Evolutionary conservation across 2,329 filamentous ascomycete species (phyloP).

Genomic region (Diaporthe citriasiana): DNA sequence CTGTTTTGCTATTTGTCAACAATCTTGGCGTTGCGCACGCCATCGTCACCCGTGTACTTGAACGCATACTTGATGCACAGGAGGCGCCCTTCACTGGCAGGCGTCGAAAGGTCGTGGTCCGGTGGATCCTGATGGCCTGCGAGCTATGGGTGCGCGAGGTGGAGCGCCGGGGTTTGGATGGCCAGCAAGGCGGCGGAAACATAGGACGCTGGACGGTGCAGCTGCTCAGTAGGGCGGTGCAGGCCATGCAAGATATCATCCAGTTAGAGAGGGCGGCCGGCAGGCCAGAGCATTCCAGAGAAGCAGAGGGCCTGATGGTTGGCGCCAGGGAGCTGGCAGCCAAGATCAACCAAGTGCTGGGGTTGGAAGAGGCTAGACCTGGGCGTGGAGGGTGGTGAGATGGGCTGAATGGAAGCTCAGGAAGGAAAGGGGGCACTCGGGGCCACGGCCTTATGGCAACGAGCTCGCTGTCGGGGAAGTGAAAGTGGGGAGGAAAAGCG

Average conservation of each 20-base stretch:
- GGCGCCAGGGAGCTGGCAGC: constrained; percentile 14
- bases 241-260: constrained; percentile 38
- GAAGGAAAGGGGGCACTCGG: not conserved
- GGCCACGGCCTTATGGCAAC: not conserved
- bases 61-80: constrained; percentile 70
- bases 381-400: constrained; percentile 15
- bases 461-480: not conserved
- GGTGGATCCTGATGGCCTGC: constrained; percentile 66
- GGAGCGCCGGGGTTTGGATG: constrained; percentile 57
- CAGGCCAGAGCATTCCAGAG: constrained; percentile 22
- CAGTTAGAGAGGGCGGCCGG: constrained; percentile 19
- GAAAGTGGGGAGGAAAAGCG: not conserved
- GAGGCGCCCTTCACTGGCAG: constrained; percentile 70
- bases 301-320: constrained; percentile 17
- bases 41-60: constrained; percentile 68
- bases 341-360: constrained; percentile 28
- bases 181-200: constrained; percentile 31
- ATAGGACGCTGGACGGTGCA: constrained; percentile 42
- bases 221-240: constrained; percentile 34
- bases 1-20: constrained; percentile 68
- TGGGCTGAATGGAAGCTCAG: not conserved
- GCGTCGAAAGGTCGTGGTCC: constrained; percentile 64
- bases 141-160: constrained; percentile 65
- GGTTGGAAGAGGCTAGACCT: constrained; percentile 16
- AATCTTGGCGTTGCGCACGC: constrained; percentile 69